Percentiles rank a stretch among this genome's conserved stretches.
These are phyloP conservation scores for Pestalotiopsis sp. DNA, from an alignment of 2,329 filamentous ascomycete genomes.

Conservation along the genomic window DNA sequence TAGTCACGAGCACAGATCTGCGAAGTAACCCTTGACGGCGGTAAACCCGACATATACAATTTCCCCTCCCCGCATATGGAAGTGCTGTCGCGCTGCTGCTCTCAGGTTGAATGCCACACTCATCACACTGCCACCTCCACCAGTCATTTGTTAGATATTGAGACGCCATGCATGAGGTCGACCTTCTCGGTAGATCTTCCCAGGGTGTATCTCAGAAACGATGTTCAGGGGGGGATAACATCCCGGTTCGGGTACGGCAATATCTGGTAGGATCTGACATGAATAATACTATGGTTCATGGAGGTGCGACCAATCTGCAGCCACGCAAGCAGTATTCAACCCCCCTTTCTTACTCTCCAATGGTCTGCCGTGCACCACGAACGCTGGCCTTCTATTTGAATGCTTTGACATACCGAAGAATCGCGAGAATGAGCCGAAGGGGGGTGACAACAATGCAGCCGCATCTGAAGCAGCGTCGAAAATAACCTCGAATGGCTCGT, in stretches of 20 bases:
- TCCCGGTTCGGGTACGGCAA: neutral
- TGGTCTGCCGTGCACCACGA: neutral
- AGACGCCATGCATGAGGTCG: neutral
- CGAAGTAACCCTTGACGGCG: neutral
- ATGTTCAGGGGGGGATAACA: neutral
- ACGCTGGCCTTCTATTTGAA: neutral
- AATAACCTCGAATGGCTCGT: neutral
- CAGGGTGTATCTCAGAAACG: neutral
- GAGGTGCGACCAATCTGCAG: neutral
- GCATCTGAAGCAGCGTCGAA: neutral
- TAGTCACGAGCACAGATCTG: conserved; percentile 1
- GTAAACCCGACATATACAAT: neutral
- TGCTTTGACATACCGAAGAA: conserved; percentile 9
- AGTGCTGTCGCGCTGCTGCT: neutral
- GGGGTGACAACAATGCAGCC: conserved; percentile 6
- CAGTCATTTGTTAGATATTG: neutral
- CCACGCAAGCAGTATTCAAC: neutral
- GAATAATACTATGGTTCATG: neutral
- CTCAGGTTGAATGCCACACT: neutral
- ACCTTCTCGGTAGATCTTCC: neutral
- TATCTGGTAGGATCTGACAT: neutral
- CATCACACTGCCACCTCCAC: neutral
- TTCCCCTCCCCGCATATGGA: neutral
- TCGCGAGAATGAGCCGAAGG: conserved; percentile 15
- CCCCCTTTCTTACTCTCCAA: neutral